Base-by-base conservation (phyloP, 495 filamentous ascomycete species). In the Neurospora intermedia region DNA sequence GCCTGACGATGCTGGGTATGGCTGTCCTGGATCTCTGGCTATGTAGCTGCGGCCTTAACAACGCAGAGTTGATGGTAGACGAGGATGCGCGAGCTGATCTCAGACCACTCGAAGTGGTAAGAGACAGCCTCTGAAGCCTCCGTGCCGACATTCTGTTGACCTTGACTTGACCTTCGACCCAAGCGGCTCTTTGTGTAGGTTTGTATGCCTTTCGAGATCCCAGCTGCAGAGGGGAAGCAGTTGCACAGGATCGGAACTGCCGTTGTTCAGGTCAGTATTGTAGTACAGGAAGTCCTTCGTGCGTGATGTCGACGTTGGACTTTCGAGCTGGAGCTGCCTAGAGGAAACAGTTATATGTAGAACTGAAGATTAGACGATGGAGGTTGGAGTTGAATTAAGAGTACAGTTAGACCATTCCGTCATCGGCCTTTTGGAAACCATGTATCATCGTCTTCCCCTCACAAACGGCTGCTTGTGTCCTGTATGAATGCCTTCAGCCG, bases 1-100 rank as follows among this genome's bases (percentile, higher is more conserved):
- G 77, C 46, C 66, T 81, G 62, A 48, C 39, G 2, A 39, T 69
- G 43, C 41, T 74, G 31, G 41, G 6, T 35, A 43, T 70, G 54
- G 69, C 73, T 35, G 43, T 74, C 9, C 40, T 23, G 23, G 13
- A 40, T 31, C 13, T 31, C 38, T 35, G 35, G 27, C 6, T 20
- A 42, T 39, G 70, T 42, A 62, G 42, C 13, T 27, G 43, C 62
- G 70, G 54, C 70, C 31, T 42, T 41, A 38, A 18, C 27, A 66
- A 38, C 8, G 15, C 31, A 1, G 54, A 16, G 27, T 27, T 62
- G 54, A 62, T 16, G 27, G 27, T 35, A 16, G 54, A 35, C 11
- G 54, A 38, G 27, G 54, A 16, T 66, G 23, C 5, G 23, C 54
- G 54, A 38, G 54, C 27, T 31, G 54, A 66, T 35, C 54, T 66